A percentile compares a stretch with the other conserved stretches of the same genome.
Evolutionary conservation across 148 eudicot species (phyloP).

Genomic region (Dysphania ambrosioides): DNA sequence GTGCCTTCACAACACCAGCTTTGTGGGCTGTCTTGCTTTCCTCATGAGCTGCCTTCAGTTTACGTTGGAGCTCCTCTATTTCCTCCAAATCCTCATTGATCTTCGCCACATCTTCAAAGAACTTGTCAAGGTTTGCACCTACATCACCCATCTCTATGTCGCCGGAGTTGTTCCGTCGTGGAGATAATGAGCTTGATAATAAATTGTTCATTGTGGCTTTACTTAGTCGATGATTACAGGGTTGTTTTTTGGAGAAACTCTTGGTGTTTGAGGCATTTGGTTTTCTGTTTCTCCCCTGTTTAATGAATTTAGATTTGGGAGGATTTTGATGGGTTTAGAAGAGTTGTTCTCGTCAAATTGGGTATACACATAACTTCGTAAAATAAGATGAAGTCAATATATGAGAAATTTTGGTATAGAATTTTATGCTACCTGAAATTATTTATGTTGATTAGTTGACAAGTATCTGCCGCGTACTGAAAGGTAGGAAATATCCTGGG

Average conservation of each 20-base stretch:
- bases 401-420: background rate
- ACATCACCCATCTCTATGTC: slow-evolving; percentile 28
- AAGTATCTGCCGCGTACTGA: background rate
- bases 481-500: slow-evolving; percentile 1
- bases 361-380: background rate
- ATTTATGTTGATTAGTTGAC: background rate
- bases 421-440: background rate
- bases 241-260: background rate
- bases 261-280: background rate
- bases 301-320: background rate
- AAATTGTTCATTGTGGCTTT: slow-evolving; percentile 23
- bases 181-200: slow-evolving; percentile 25
- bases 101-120: slow-evolving; percentile 69
- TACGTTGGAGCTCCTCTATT: slow-evolving; percentile 43
- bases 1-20: slow-evolving; percentile 49
- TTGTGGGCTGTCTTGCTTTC: slow-evolving; percentile 67
- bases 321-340: background rate
- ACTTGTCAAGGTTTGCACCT: slow-evolving; percentile 62
- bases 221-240: background rate
- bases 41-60: slow-evolving; percentile 51
- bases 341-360: background rate
- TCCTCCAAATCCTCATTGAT: slow-evolving; percentile 56
- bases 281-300: background rate
- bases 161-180: background rate
- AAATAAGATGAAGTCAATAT: background rate